Evolutionary conservation across 257 asterid genomes (phyloP).

Genomic region (Marsdenia floribunda): DNA sequence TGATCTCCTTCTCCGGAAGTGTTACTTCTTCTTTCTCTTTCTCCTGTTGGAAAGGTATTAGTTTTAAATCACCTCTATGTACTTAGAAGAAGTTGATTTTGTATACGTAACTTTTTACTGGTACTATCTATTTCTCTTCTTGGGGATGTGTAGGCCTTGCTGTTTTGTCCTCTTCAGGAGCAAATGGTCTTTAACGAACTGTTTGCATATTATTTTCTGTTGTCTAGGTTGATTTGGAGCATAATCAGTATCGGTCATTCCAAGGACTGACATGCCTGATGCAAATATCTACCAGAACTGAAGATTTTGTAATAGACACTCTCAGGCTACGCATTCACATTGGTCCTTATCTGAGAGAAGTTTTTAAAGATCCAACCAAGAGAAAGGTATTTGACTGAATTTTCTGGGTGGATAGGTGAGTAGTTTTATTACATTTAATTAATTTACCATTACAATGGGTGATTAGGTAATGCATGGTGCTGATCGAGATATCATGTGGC

Average conservation of each 20-base stretch:
- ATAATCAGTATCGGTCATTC: slow-evolving; percentile 91
- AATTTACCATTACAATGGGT: slow-evolving; percentile 12
- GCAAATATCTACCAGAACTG: slow-evolving; percentile 97
- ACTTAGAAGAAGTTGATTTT: neutral
- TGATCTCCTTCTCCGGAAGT: neutral
- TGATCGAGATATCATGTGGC: slow-evolving; percentile 86
- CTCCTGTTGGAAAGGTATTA: neutral
- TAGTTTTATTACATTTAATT: slow-evolving; percentile 8
- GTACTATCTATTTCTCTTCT: neutral
- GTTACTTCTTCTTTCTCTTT: neutral
- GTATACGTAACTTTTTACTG: neutral
- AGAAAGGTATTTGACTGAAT: slow-evolving; percentile 51
- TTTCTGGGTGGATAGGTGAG: slow-evolving; percentile 1
- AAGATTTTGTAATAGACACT: slow-evolving; percentile 90
- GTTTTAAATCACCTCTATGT: neutral
- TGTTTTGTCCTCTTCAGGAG: neutral
- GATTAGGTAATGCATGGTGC: slow-evolving; percentile 98
- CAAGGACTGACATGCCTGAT: slow-evolving; percentile 97
- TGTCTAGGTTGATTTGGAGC: slow-evolving; percentile 93
- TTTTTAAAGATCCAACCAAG: slow-evolving; percentile 85
- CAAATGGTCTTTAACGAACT: neutral
- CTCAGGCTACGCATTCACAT: slow-evolving; percentile 82
- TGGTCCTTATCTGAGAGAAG: slow-evolving; percentile 89
- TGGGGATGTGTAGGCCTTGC: neutral
- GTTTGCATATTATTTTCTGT: slow-evolving; percentile 17